Base-by-base conservation (phyloP, 2,329 filamentous ascomycete species). In the Stenocarpella maydis region DNA sequence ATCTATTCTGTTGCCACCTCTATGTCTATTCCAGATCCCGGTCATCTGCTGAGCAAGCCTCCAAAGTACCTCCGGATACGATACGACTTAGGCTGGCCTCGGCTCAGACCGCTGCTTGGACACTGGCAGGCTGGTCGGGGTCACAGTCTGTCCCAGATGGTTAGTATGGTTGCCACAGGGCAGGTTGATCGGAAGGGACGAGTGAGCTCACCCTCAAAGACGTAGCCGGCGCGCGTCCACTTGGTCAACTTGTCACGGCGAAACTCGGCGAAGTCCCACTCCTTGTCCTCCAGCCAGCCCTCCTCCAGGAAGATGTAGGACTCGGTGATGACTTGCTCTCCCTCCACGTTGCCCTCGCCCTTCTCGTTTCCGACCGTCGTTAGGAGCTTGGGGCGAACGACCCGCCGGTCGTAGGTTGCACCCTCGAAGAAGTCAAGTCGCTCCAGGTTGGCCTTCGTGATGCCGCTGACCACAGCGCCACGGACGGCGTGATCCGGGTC, bases 221-320 rank as follows among this genome's bases (percentile, higher is more conserved):
- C 77, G 72, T 83, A 83, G 63, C 84, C 84, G 37, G 82, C 82
- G n/a, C 86, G 79, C 6, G 85, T 85, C 87, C 87, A 90, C 4
- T 76, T 69, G 67, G 77, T 77, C 81, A 89, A 81, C 82, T 94
- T 97, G 71, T 96, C 90, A 74, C 85, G 84, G 71, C 91, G 88
- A 77, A 98, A 98, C 72, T 92, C 89, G 58, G 91, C 89, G 81
- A 94, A 96, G 78, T 97, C 93, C 95, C 95, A 98, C 78, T 97
- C 94, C 26, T 82, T 80, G 39, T 87, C 83, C 78, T 97, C 93
- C 21, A 98, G 81, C 0, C 76, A 45, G 0, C 79, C 73, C 19
- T 81, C 78, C 1, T 82, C 72, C 53, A 83, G 82, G 79, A 87
- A 94, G 6, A 94, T 85, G 77, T 95, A 95, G 15, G 89, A 88